A percentile compares a stretch with the other conserved stretches of the same genome.
Evolutionary conservation across 2,329 filamentous ascomycete genomes (phyloP).

Genomic region (Colletotrichum musae): DNA sequence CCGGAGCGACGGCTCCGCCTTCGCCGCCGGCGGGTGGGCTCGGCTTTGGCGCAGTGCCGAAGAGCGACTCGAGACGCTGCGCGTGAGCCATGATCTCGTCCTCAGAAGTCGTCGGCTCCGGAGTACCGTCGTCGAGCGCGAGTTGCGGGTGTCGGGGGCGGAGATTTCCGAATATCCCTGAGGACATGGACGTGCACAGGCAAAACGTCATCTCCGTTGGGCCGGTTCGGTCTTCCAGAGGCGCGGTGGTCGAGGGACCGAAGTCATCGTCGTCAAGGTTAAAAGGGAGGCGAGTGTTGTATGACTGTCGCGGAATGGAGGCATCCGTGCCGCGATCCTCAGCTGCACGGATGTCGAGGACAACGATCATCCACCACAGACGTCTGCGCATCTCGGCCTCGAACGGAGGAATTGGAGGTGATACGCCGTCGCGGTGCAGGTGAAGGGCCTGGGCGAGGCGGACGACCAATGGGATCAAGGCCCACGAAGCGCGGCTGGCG

Average conservation of each 20-base stretch:
- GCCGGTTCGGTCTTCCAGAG: slow-evolving; percentile 52
- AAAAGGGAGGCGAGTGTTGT: slow-evolving; percentile 63
- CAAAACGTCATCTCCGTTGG: slow-evolving; percentile 59
- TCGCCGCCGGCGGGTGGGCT: slow-evolving; percentile 41
- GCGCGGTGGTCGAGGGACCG: slow-evolving; percentile 53
- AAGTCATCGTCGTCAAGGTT: slow-evolving; percentile 70
- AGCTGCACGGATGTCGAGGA: slow-evolving; percentile 70
- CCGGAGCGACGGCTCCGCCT: not conserved
- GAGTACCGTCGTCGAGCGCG: slow-evolving; percentile 25
- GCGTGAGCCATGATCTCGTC: slow-evolving; percentile 58
- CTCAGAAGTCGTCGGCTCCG: slow-evolving; percentile 47
- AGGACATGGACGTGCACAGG: slow-evolving; percentile 57
- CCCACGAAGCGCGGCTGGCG: slow-evolving; percentile 58
- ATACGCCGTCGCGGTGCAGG: slow-evolving; percentile 59
- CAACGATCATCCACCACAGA: slow-evolving; percentile 74
- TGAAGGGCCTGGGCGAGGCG: slow-evolving; percentile 60
- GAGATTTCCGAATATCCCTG: slow-evolving; percentile 53
- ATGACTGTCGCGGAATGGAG: slow-evolving; percentile 57
- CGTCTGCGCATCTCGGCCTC: slow-evolving; percentile 73
- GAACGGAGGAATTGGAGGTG: slow-evolving; percentile 59
- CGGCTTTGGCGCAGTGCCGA: slow-evolving; percentile 52
- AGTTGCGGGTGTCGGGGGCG: slow-evolving; percentile 54
- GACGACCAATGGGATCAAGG: slow-evolving; percentile 56
- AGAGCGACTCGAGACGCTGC: slow-evolving; percentile 55
- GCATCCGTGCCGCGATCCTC: slow-evolving; percentile 67